Conservation (phyloP, 805 yeast species). For the Metschnikowia hibisci region DNA sequence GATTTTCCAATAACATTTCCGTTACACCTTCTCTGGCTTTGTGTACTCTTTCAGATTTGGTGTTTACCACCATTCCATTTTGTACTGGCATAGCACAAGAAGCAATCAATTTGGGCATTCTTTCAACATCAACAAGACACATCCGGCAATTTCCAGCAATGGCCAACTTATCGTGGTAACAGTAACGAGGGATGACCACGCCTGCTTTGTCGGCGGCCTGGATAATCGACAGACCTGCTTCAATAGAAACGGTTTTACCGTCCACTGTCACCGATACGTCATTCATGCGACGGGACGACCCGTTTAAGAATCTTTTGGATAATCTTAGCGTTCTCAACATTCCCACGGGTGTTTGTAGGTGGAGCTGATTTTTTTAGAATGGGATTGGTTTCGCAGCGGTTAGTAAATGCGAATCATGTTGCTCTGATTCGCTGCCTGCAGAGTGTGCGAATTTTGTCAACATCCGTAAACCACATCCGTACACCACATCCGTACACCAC, state of each 20-base stretch:
- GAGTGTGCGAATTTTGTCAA: background rate
- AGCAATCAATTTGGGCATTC: constrained; percentile 85
- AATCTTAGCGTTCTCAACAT: constrained; percentile 17
- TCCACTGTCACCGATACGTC: constrained; percentile 61
- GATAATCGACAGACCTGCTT: constrained; percentile 82
- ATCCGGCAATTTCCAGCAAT: constrained; percentile 91
- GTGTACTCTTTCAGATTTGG: constrained; percentile 71
- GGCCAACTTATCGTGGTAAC: constrained; percentile 87
- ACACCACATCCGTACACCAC: background rate
- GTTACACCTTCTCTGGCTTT: constrained; percentile 88
- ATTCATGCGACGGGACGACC: constrained; percentile 34
- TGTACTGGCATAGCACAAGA: constrained; percentile 92
- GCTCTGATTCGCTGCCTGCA: constrained; percentile 22
- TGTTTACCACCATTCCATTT: constrained; percentile 82
- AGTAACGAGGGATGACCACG: constrained; percentile 80
- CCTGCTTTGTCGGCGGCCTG: constrained; percentile 94
- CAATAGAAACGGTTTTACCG: constrained; percentile 71
- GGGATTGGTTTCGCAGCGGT: constrained; percentile 7
- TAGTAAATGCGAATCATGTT: constrained; percentile 19
- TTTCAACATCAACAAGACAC: constrained; percentile 88
- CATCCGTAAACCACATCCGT: background rate
- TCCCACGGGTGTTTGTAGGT: background rate
- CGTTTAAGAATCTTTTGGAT: constrained; percentile 24
- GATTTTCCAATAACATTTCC: constrained; percentile 82
- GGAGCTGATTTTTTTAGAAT: constrained; percentile 1